These are phyloP conservation scores for Nitzschia inconspicua DNA, from an alignment of 108 stramenopile genomes.

Conservation along the genomic window DNA sequence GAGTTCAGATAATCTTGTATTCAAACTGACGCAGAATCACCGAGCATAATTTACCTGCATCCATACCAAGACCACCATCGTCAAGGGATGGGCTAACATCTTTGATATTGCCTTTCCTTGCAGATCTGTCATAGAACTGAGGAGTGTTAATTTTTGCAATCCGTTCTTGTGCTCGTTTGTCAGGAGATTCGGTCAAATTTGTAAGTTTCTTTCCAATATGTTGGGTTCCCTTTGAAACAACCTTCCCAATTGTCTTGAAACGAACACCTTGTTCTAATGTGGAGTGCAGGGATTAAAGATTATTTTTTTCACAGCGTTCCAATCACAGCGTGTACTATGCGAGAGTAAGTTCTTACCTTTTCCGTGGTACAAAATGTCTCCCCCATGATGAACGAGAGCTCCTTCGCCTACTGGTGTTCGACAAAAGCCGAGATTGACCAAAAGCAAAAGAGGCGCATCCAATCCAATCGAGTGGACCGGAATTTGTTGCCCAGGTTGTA, in stretches of 20 bases:
- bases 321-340: neutral
- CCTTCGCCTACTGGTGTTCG: slow-evolving; percentile 87
- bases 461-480: slow-evolving; percentile 85
- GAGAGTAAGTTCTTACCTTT: slow-evolving; percentile 21
- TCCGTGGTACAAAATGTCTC: slow-evolving; percentile 9
- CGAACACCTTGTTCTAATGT: slow-evolving; percentile 27
- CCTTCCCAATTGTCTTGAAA: slow-evolving; percentile 53
- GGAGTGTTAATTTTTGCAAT: slow-evolving; percentile 31
- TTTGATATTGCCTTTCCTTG: slow-evolving; percentile 9
- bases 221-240: slow-evolving; percentile 59
- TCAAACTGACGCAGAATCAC: no score
- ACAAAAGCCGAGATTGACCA: slow-evolving; percentile 89
- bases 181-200: slow-evolving; percentile 61
- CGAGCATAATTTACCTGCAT: slow-evolving; percentile 42
- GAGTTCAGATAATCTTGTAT: no score
- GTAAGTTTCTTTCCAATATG: slow-evolving; percentile 68
- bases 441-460: slow-evolving; percentile 83
- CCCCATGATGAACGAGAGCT: slow-evolving; percentile 81
- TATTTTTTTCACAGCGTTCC: neutral
- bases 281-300: neutral
- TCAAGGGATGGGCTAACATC: no score
- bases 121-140: slow-evolving; percentile 18
- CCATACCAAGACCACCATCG: slow-evolving; percentile 30
- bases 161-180: slow-evolving; percentile 51
- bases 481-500: slow-evolving; percentile 83